Evolutionary conservation across 768 basidiomycete species (phyloP).

Genomic region (Mycena galericulata): DNA sequence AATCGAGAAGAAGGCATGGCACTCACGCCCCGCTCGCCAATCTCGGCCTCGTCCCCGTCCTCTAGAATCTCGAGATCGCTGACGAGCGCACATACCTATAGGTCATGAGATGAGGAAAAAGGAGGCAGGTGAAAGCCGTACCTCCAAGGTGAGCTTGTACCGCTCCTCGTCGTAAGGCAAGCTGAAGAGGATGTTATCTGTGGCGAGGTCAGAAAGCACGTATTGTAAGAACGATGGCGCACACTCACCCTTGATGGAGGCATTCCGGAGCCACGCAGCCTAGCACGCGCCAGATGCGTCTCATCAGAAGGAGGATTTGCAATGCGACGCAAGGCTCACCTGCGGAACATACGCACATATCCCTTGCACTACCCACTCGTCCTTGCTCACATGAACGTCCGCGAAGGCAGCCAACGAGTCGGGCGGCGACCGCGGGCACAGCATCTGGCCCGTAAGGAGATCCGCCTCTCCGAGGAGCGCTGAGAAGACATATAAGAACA

Average conservation of each 20-base stretch:
- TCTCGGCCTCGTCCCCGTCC: constrained; percentile 90
- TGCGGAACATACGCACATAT: constrained; percentile 92
- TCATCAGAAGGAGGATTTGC: too few relatives aligned
- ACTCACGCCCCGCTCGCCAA: constrained; percentile 85
- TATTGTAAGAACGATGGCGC: too few relatives aligned
- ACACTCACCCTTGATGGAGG: constrained; percentile 66
- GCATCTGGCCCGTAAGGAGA: constrained; percentile 80
- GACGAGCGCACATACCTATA: constrained; percentile 72
- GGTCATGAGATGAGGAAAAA: constrained; percentile 37
- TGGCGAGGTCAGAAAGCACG: too few relatives aligned
- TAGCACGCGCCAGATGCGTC: constrained; percentile 36
- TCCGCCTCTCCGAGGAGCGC: constrained; percentile 92
- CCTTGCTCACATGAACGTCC: constrained; percentile 53
- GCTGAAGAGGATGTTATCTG: constrained; percentile 82
- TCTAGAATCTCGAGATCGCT: constrained; percentile 86
- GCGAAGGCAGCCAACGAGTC: constrained; percentile 77
- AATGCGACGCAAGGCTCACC: too few relatives aligned
- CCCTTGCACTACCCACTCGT: constrained; percentile 82
- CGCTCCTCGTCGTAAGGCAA: constrained; percentile 79
- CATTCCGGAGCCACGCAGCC: constrained; percentile 80
- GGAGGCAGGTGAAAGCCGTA: constrained; percentile 53
- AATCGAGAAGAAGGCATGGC: constrained; percentile 36
- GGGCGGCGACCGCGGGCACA: constrained; percentile 88
- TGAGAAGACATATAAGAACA: too few relatives aligned
- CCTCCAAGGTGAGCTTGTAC: constrained; percentile 83